Evolutionary conservation across 2,329 filamentous ascomycete species (phyloP).

Genomic region (Aureobasidium sp.): DNA sequence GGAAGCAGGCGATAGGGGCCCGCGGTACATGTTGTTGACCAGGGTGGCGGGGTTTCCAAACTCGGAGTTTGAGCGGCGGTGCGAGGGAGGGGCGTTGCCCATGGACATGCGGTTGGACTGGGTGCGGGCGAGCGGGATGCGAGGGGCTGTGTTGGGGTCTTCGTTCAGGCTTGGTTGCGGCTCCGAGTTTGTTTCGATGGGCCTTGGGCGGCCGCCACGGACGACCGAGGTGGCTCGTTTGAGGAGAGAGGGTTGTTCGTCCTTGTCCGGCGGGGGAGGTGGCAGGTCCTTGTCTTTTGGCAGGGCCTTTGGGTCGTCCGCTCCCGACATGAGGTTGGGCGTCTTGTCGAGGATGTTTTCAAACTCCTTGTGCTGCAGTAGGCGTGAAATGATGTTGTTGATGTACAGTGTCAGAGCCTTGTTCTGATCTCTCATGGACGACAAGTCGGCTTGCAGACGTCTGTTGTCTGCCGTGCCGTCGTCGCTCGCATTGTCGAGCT

Average conservation of each 20-base stretch:
- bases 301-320: too few relatives aligned
- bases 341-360: constrained; percentile 86
- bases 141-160: constrained; percentile 66
- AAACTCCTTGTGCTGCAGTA: constrained; percentile 89
- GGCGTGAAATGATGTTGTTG: constrained; percentile 95
- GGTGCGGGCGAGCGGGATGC: constrained; percentile 59
- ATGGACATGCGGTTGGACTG: constrained; percentile 39
- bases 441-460: constrained; percentile 64
- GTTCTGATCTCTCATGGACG: constrained; percentile 80
- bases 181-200: constrained; percentile 17
- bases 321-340: constrained; percentile 48
- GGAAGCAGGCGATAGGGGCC: constrained; percentile 36
- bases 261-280: constrained; percentile 52
- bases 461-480: constrained; percentile 47
- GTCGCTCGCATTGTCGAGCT: constrained; percentile 56
- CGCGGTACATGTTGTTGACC: constrained; percentile 84
- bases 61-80: constrained; percentile 38
- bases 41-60: constrained; percentile 52
- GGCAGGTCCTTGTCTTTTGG: constrained; percentile 73
- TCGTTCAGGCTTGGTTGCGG: constrained; percentile 28
- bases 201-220: constrained; percentile 29
- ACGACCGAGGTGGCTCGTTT: constrained; percentile 53
- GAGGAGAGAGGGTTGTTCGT: constrained; percentile 39
- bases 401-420: constrained; percentile 96
- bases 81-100: constrained; percentile 19